phyloP scores from a whole-genome alignment of 2,329 filamentous ascomycete species.

The Beauveria brongniartii region DNA sequence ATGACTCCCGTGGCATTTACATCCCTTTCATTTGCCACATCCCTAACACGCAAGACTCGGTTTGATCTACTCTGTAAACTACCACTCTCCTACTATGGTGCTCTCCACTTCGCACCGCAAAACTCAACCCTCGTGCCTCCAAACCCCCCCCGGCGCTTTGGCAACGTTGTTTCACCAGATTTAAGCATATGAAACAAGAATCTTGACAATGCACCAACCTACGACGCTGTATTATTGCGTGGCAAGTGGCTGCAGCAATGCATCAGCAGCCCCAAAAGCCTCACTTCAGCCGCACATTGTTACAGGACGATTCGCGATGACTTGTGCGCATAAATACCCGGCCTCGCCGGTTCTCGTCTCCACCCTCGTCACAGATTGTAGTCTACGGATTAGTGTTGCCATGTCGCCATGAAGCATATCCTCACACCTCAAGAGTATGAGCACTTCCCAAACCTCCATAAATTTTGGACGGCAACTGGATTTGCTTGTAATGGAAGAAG shows the following conservation, averaged over 20 bases:
- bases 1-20: neutral
- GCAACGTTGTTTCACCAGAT: neutral
- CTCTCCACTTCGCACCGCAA: neutral
- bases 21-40: neutral
- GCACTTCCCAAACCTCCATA: conserved; percentile 5
- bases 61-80: neutral
- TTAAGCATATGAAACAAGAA: neutral
- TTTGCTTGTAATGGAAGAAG: neutral
- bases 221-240: neutral
- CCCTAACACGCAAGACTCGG: neutral
- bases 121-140: neutral
- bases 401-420: conserved; percentile 2
- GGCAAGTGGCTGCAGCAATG: conserved; percentile 5
- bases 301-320: neutral
- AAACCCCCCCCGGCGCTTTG: neutral
- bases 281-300: neutral
- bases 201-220: neutral
- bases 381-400: neutral
- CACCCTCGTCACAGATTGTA: neutral
- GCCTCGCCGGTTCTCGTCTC: neutral
- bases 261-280: conserved; percentile 2
- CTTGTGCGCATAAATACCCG: neutral
- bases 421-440: conserved; percentile 3
- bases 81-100: neutral
- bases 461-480: conserved; percentile 3